These are phyloP conservation scores for Euclidium syriacum DNA, from an alignment of 345 rosid species.

Conservation along the genomic window DNA sequence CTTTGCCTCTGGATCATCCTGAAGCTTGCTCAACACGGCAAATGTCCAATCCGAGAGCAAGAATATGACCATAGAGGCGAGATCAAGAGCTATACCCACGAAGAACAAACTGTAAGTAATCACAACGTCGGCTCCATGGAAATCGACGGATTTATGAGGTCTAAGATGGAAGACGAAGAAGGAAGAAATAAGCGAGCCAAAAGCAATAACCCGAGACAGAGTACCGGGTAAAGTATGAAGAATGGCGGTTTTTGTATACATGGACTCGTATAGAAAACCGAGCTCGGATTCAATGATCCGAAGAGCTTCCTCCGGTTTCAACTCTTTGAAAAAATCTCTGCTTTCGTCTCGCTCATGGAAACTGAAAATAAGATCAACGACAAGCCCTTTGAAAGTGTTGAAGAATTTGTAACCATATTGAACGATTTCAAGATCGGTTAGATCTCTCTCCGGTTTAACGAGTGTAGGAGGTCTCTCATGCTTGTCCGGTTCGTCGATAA, in stretches of 20 bases:
- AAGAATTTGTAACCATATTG: conserved; percentile 39
- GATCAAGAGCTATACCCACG: conserved; percentile 50
- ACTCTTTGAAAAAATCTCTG: conserved; percentile 34
- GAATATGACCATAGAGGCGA: conserved; percentile 33
- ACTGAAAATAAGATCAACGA: conserved; percentile 55
- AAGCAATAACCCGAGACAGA: conserved; percentile 29
- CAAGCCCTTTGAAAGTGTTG: conserved; percentile 44
- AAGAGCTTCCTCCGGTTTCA: conserved; percentile 36
- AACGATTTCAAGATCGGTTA: conserved; percentile 26
- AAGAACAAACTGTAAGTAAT: conserved; percentile 47
- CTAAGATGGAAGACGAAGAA: conserved; percentile 33
- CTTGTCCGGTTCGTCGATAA: conserved; percentile 3
- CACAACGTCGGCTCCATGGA: conserved; percentile 35
- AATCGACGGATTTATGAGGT: conserved; percentile 16
- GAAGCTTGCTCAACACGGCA: conserved; percentile 1
- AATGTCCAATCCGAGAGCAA: conserved; percentile 60
- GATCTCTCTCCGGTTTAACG: background rate
- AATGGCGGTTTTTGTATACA: conserved; percentile 48
- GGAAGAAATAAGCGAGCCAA: conserved; percentile 27
- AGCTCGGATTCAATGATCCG: conserved; percentile 56
- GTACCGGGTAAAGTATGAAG: conserved; percentile 33
- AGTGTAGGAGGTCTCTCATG: background rate
- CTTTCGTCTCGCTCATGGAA: conserved; percentile 44
- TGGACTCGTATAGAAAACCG: conserved; percentile 53
- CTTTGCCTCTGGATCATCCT: background rate